Conservation (phyloP, 192 early-diverging fungal genomes). For the Umbelopsis sp. region DNA sequence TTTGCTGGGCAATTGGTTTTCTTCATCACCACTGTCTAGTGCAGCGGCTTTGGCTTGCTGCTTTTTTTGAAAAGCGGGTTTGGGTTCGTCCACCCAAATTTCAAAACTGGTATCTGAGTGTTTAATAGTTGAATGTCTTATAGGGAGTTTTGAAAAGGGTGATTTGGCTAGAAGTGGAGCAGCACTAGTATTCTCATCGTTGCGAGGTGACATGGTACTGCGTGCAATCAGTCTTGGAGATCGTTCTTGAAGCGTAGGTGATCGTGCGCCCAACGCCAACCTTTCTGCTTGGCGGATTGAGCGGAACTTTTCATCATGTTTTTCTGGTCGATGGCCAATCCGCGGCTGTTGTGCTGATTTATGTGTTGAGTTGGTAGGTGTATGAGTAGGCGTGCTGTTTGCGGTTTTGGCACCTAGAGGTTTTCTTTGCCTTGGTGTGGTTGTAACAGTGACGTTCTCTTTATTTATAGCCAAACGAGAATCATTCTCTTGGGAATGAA, state of each 20-base stretch:
- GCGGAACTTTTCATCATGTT: neutral
- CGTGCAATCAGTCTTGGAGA: neutral
- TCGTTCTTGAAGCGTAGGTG: neutral
- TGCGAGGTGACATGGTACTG: neutral
- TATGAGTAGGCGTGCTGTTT: constrained; percentile 2
- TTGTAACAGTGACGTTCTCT: neutral
- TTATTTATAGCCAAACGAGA: neutral
- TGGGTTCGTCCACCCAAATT: constrained; percentile 2
- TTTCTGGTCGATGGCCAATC: neutral
- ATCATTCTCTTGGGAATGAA: neutral
- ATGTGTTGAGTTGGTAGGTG: neutral
- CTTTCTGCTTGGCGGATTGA: neutral
- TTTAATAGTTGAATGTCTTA: neutral
- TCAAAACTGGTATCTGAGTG: neutral
- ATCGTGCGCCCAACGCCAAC: neutral
- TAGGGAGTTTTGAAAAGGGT: too few species aligned
- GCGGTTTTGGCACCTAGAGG: neutral
- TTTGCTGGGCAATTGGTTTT: constrained; percentile 7
- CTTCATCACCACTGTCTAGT: neutral
- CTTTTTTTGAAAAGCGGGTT: neutral
- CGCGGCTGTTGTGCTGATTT: neutral
- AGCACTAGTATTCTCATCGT: neutral
- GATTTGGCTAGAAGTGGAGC: too few species aligned
- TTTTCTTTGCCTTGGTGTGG: neutral
- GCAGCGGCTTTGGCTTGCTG: neutral